A percentile compares a stretch with the other conserved stretches of the same genome.
These are phyloP conservation scores for Wickerhamomyces kurtzmanii DNA, from an alignment of 805 yeast species.

Conservation along the genomic window DNA sequence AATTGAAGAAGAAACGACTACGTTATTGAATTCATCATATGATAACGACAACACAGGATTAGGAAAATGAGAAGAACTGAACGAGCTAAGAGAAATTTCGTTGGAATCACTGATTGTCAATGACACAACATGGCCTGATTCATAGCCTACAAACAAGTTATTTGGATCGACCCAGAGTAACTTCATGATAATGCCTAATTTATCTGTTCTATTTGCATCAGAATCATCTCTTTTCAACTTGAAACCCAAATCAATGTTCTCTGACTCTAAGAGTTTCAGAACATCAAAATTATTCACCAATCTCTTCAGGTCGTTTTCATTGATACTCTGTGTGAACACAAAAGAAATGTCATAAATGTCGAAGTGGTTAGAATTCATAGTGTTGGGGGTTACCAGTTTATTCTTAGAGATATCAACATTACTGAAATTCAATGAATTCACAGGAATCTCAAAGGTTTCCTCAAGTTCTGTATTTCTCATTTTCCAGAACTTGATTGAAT, in stretches of 20 bases:
- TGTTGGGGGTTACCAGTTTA: conserved; percentile 47
- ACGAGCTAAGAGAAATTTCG: conserved; percentile 19
- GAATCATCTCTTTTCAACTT: conserved; percentile 5
- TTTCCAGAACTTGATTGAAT: conserved; percentile 38
- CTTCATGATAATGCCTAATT: conserved; percentile 63
- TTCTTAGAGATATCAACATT: conserved; percentile 36
- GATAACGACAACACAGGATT: conserved; percentile 42
- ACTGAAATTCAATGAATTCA: conserved; percentile 66
- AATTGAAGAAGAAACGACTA: conserved; percentile 37
- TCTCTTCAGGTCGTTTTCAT: conserved; percentile 7
- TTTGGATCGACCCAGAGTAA: conserved; percentile 25
- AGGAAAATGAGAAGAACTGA: conserved; percentile 32
- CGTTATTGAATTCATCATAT: conserved; percentile 14
- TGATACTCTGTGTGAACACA: conserved; percentile 6
- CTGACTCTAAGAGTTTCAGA: conserved; percentile 10
- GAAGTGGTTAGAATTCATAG: conserved; percentile 50
- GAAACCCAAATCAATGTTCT: conserved; percentile 7
- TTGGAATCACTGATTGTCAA: conserved; percentile 12
- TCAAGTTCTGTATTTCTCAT: conserved; percentile 5
- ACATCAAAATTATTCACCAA: conserved; percentile 15
- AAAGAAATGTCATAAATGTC: conserved; percentile 44
- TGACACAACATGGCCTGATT: conserved; percentile 52
- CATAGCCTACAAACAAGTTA: conserved; percentile 50
- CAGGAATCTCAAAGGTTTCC: conserved; percentile 43
- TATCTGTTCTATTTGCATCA: conserved; percentile 15